These are phyloP conservation scores for Dioscorea alata DNA, from an alignment of 106 monocot species.

Conservation along the genomic window DNA sequence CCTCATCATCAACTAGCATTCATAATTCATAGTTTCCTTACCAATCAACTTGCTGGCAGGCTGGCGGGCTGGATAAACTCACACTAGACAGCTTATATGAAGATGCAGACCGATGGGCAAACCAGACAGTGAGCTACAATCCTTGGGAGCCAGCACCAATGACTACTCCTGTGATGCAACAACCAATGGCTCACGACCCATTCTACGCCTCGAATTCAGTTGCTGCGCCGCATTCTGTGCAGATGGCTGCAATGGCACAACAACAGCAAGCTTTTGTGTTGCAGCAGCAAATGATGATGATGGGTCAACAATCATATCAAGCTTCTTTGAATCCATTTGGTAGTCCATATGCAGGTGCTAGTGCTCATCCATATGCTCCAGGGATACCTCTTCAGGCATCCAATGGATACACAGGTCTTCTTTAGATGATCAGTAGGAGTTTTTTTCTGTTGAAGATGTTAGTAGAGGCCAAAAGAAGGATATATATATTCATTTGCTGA, in stretches of 20 bases:
- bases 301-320: constrained; percentile 44
- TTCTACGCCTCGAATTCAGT: constrained; percentile 58
- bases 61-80: constrained; percentile 82
- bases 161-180: constrained; percentile 22
- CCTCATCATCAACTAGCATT: too few species aligned
- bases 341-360: constrained; percentile 37
- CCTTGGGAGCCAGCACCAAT: constrained; percentile 65
- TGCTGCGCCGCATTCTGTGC: constrained; percentile 59
- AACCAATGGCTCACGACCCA: constrained; percentile 46
- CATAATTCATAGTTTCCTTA: too few species aligned
- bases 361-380: constrained; percentile 36
- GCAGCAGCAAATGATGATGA: constrained; percentile 85
- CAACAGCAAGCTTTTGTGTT: constrained; percentile 81
- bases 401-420: constrained; percentile 45
- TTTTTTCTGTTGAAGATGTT: not conserved
- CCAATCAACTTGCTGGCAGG: constrained; percentile 33
- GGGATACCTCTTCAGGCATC: constrained; percentile 44
- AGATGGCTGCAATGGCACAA: constrained; percentile 90
- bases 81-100: constrained; percentile 91
- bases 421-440: constrained; percentile 17
- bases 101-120: constrained; percentile 55
- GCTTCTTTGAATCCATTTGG: constrained; percentile 57
- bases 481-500: not conserved
- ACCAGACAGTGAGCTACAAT: constrained; percentile 71
- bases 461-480: not conserved